These are phyloP conservation scores for Pisolithus albus DNA, from an alignment of 768 basidiomycete genomes.

Conservation along the genomic window DNA sequence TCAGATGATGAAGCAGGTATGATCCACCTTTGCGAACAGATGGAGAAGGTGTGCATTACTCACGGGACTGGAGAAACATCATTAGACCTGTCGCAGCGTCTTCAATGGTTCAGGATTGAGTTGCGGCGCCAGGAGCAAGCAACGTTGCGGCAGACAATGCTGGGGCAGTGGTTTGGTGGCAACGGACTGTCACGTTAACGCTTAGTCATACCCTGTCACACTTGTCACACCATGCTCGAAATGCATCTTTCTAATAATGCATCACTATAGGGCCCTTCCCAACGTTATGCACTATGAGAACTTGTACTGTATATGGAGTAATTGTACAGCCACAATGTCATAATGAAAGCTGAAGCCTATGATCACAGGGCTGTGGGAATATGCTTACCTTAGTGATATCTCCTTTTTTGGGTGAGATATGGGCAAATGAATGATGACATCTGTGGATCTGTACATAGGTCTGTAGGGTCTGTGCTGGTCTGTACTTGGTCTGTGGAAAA, in stretches of 20 bases:
- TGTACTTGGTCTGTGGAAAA: too few relatives aligned
- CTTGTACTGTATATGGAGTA: conserved; percentile 8
- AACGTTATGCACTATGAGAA: conserved; percentile 6
- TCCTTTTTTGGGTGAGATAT: too few relatives aligned
- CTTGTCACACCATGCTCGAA: background rate
- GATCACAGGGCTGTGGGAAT: too few relatives aligned
- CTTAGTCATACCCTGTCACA: background rate
- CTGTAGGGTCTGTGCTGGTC: too few relatives aligned
- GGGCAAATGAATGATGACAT: too few relatives aligned
- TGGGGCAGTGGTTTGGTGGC: background rate
- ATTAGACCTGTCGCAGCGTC: background rate
- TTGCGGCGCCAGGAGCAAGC: background rate
- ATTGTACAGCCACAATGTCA: too few relatives aligned
- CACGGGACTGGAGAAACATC: background rate
- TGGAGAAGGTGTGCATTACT: background rate
- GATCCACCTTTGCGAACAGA: background rate
- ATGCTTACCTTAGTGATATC: too few relatives aligned
- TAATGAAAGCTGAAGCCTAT: too few relatives aligned
- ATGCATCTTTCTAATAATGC: conserved; percentile 5
- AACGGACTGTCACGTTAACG: background rate
- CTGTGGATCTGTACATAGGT: too few relatives aligned
- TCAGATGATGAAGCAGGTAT: background rate
- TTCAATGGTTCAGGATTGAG: background rate
- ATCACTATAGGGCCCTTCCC: background rate
- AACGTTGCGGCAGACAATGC: background rate